phyloP scores from a whole-genome alignment of 768 basidiomycete genomes.

The Mycena epipterygia region DNA sequence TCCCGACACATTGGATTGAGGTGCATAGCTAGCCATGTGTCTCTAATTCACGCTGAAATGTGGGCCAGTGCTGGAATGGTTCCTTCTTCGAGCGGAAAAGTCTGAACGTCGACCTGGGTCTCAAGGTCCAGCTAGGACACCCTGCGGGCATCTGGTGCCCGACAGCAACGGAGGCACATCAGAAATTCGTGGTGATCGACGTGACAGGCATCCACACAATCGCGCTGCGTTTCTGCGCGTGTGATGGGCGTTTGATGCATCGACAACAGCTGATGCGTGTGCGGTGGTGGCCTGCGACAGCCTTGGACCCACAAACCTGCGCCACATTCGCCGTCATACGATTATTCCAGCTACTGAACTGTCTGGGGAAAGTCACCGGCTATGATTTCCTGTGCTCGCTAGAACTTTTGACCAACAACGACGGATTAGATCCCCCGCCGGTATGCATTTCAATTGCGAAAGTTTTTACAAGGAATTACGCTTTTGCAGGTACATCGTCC shows the following conservation, averaged over 20 bases:
- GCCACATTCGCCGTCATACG: not conserved
- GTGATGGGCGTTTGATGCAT: not conserved
- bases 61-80: not conserved
- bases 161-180: not conserved
- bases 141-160: not conserved
- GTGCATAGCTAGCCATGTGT: not conserved
- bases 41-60: too few species aligned
- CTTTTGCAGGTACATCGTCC: not conserved
- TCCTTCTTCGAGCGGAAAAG: not conserved
- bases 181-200: not conserved
- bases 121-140: not conserved
- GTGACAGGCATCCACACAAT: not conserved
- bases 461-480: not conserved
- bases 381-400: not conserved
- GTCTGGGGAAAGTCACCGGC: not conserved
- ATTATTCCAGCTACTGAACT: not conserved
- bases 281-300: not conserved
- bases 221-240: not conserved
- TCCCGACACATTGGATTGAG: slow-evolving; percentile 13
- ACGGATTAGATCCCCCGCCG: not conserved
- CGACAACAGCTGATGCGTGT: not conserved
- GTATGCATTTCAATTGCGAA: not conserved
- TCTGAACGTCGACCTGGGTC: not conserved
- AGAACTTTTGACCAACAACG: not conserved
- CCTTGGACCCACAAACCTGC: not conserved